Evolutionary conservation across 2,329 filamentous ascomycete species (phyloP), one percentile per base, ranked within the genome.

Genomic region (Diplodia scrobiculata): DNA sequence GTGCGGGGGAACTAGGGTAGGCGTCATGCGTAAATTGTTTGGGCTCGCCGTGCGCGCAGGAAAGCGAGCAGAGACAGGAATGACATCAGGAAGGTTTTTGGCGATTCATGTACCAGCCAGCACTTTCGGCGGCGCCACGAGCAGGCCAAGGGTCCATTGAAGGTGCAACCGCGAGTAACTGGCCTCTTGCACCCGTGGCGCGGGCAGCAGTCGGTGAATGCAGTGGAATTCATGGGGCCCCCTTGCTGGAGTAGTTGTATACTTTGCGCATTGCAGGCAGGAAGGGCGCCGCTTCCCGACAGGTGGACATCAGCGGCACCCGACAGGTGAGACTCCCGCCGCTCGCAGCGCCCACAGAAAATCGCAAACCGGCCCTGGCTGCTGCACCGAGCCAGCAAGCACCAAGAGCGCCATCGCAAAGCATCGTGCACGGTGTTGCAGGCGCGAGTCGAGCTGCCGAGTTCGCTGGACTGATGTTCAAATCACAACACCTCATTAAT

Each of bases 1-100:
- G 69, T 71, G 68, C 70, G 70, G 66, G 54, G 60, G 64, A 55
- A 41, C 60, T 70, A 45, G 68, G 71, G 69, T 67, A 70, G 67
- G 70, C 68, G 50, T 27, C 51, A 54, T 47, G 48, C 41, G 62
- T 64, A 54, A 9, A 53, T 14, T 25, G 54, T 47, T 19, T 36
- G 51, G 62, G 50, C 47, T 41, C 27, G 51, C 62, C 25, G 29
- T 52, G 54, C 36, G 60, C 47, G 48, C 47, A 52, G 25, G 21
- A 34, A 64, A 54, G 62, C 62, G 50, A 62, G 27, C 58, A 62
- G n/a, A 25, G 17, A 62, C 45, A 36, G 58, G 58, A 62, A 62
- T 62, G 62, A 64, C 48, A 64, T 64, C 51, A 53, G 19, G 19
- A 10, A 5, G 19, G 50, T 19, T 48, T 60, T 47, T 50, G 58